Percentiles rank a stretch among this genome's conserved stretches.
Conservation (phyloP, 306 rosid genomes). For the Cyamopsis tetragonoloba region DNA sequence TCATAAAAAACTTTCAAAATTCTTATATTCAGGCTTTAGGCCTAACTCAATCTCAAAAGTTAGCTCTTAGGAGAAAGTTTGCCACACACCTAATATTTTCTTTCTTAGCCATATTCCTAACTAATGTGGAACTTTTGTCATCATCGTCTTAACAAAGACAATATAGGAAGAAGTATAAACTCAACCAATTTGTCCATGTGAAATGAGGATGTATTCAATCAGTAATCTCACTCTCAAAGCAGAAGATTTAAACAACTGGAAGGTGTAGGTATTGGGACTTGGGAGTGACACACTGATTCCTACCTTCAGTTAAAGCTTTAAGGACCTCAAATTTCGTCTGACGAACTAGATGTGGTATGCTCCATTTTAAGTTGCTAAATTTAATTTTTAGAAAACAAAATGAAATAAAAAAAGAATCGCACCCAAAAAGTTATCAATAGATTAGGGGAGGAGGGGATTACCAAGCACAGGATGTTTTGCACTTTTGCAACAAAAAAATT, state of each 20-base stretch:
- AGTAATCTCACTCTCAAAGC: background rate
- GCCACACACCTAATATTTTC: no score
- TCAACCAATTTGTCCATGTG: background rate
- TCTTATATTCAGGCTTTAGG: no score
- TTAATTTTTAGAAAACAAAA: background rate
- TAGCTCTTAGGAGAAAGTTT: no score
- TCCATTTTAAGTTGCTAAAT: background rate
- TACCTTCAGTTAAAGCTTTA: background rate
- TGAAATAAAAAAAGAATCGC: background rate
- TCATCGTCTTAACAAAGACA: no score
- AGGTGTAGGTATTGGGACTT: background rate
- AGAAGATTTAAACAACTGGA: conserved; percentile 1
- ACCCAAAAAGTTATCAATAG: background rate
- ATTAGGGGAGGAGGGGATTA: background rate
- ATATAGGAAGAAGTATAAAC: background rate
- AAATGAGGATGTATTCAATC: conserved; percentile 1
- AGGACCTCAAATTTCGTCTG: background rate
- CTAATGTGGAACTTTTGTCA: no score
- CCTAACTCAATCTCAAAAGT: no score
- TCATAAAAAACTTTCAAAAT: background rate
- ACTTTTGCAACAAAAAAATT: background rate
- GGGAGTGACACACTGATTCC: background rate
- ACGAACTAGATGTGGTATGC: background rate
- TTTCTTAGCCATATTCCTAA: no score
- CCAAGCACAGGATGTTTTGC: background rate